Evolutionary conservation across 768 basidiomycete species (phyloP), one percentile per base, ranked within the genome.

Genomic region (Phylloporus scabripes): DNA sequence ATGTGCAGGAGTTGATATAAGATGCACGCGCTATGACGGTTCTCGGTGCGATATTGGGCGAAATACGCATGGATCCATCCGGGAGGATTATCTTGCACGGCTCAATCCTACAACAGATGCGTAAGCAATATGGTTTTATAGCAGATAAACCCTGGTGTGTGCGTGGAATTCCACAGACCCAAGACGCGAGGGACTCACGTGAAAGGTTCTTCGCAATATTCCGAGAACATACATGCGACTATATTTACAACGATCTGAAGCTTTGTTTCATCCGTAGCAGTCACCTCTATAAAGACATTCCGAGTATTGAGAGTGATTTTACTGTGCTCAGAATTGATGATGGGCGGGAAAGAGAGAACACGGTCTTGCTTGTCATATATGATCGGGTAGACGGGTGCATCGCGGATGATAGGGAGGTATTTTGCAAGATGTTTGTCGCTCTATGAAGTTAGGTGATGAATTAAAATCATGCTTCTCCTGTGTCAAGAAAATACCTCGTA

Each of bases 271-370:
- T 99, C 96, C 15, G 92, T 96, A 3, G 94, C 94, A 8, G 96
- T 98, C 26, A 94, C 82, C 68, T 99, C 96, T 58, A 99, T 88
- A 73, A 97, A 97, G 65, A 99, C 74, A 67, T 98, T 97, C 45
- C 77, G 79, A 10, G 96, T 98, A 63, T 92, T 85, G 53, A 96
- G 73, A 0, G 90, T 89, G 62, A 99, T 98, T 73, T 98, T 98
- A 66, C 92, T 97, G 69, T 91, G 90, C 56, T 96, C 87, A 4
- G 92, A 94, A 70, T 96, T 96, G 71, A 95, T 95, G 65, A 99
- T 97, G 8, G 96, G 96, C 33, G 96, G 96, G 86, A 98, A 94
- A 17, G 92, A 94, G 24, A 96, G 76, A 2, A 98, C 95, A 24
- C 75, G 81, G 65, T 91, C 89, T 50, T 85, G 75, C 9, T 80